Evolutionary conservation across 805 yeast species (phyloP), one percentile per base, ranked within the genome.

Genomic region (Suhomyces canberraensis): DNA sequence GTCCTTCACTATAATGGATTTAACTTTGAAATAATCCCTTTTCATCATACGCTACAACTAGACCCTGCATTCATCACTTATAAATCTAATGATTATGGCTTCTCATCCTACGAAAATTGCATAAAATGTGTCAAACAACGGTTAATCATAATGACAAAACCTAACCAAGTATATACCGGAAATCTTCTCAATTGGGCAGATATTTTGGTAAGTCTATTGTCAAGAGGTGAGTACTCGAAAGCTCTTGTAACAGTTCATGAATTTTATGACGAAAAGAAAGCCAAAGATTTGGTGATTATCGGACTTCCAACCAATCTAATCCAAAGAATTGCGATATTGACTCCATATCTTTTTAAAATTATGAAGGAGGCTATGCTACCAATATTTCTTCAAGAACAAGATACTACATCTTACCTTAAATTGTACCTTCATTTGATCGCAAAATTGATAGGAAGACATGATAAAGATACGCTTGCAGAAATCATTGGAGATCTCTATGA

Each of bases 151-250:
- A 33, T 53, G 21, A 14, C 16, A 8, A 3, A 6, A 1, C 17
- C 14, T 2, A 7, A 6, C 15, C 33, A 29, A 72, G 31, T 87
- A 0, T 72, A 61, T 4, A 68, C 80, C 2, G 95, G 90, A 0
- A 65, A 77, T 16, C 57, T 78, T 11, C 64, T 78, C 2, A 78
- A 73, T 46, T 87, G 89, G 95, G 86, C 82, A 0, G 90, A 84
- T 45, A 63, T 69, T 18, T 55, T 85, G 1, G 54, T 75, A 39
- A 64, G 58, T 5, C 51, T 75, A 9, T 62, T 87, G 32, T 63
- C 73, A 8, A 46, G 58, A 2, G 77, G 74, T 1, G 54, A 72
- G 16, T 81, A 79, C 37, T 54, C 73, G 4, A 61, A 56, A 2
- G 90, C 95, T 0, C 64, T 86, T n/a, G 56, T 62, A 2, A 61